Percentiles rank a stretch among this genome's conserved stretches.
Evolutionary conservation across 1,139 yeast genomes (phyloP).

Genomic region (Yamadazyma taylorii): DNA sequence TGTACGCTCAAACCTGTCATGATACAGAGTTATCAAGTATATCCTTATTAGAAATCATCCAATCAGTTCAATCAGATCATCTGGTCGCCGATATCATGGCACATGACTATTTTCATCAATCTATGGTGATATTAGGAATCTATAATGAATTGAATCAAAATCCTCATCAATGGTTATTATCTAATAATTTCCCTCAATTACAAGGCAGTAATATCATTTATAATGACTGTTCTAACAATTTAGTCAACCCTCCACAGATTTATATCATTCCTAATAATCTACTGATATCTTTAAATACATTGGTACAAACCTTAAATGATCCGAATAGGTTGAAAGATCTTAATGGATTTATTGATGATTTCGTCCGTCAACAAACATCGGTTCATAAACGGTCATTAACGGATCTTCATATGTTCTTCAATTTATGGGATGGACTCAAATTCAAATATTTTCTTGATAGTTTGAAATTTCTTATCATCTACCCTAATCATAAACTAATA

Average conservation of each 20-base stretch:
- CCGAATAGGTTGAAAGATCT: conserved; percentile 5
- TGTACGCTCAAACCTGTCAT: conserved; percentile 26
- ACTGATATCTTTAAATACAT: not conserved
- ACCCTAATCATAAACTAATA: conserved; percentile 33
- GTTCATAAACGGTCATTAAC: conserved; percentile 16
- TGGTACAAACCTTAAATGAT: not conserved
- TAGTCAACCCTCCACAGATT: conserved; percentile 23
- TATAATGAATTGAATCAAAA: conserved; percentile 22
- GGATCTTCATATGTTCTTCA: conserved; percentile 27
- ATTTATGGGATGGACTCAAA: conserved; percentile 36
- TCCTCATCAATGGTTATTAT: conserved; percentile 25
- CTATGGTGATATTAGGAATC: conserved; percentile 23
- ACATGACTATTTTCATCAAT: conserved; percentile 27
- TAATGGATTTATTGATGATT: conserved; percentile 1
- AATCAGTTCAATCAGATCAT: no score
- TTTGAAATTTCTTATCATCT: conserved; percentile 31
- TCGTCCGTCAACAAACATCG: conserved; percentile 5
- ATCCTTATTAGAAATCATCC: conserved; percentile 24
- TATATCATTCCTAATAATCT: conserved; percentile 25
- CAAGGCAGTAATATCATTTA: conserved; percentile 1
- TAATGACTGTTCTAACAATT: conserved; percentile 27
- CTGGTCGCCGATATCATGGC: no score
- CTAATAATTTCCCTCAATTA: not conserved
- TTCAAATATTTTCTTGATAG: conserved; percentile 26
- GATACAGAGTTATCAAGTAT: conserved; percentile 17